phyloP scores from a whole-genome alignment of 1,139 yeast species.

The Pichia sp. region DNA sequence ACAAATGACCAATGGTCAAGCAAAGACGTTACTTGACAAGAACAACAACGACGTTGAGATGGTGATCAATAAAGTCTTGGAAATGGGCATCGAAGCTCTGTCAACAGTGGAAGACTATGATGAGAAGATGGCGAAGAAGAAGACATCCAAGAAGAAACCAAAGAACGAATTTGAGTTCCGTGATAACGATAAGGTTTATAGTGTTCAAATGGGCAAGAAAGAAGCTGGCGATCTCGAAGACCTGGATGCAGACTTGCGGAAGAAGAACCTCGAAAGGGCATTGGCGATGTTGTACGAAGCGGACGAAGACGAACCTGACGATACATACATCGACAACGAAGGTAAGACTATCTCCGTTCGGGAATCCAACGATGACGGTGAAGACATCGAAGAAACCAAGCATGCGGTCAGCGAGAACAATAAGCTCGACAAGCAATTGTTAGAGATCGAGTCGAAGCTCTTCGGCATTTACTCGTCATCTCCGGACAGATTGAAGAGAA shows the following conservation, averaged over 20 bases:
- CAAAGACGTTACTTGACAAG: constrained; percentile 45
- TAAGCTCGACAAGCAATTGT: constrained; percentile 20
- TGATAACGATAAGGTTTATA: constrained; percentile 17
- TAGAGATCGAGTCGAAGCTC: constrained; percentile 49
- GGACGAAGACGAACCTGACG: constrained; percentile 83
- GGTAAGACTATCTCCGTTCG: constrained; percentile 34
- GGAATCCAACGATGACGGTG: background rate
- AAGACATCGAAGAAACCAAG: background rate
- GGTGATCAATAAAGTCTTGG: constrained; percentile 60
- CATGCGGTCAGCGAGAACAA: constrained; percentile 12
- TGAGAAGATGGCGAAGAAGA: constrained; percentile 5
- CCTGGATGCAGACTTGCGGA: constrained; percentile 43
- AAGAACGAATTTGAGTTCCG: constrained; percentile 18
- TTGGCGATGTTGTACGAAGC: constrained; percentile 63
- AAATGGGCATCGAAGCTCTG: constrained; percentile 47
- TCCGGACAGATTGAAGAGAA: constrained; percentile 50
- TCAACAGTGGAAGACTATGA: constrained; percentile 25
- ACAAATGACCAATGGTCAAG: constrained; percentile 43
- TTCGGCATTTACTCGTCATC: constrained; percentile 57
- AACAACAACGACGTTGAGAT: constrained; percentile 54
- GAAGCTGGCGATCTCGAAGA: constrained; percentile 23
- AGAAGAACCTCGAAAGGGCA: constrained; percentile 62
- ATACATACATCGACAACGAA: constrained; percentile 79
- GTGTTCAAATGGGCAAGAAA: constrained; percentile 35
- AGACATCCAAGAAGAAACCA: constrained; percentile 1